Evolutionary conservation across 192 early-diverging fungal genomes (phyloP), one percentile per base, ranked within the genome.

Genomic region (Podila horticola): DNA sequence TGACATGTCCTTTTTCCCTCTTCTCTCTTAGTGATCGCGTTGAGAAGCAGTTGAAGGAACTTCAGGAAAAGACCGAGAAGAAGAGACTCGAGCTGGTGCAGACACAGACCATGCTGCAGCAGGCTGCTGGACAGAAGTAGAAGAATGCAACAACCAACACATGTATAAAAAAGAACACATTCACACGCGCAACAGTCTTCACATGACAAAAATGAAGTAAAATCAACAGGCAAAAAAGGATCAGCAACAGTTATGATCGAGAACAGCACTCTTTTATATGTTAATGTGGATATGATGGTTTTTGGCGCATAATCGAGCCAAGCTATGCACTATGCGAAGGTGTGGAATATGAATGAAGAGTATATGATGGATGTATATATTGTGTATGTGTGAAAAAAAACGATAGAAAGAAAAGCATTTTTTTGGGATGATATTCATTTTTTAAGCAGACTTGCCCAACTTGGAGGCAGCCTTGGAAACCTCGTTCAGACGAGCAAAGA

Each of bases 51-150:
- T 87, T 99, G 34, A 91, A 92, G 66, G 91, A 96, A 15, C 83
- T 96, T 68, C 88, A 89, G 64, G 85, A 94, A 65, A 95, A 97
- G 79, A 91, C 94, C 64, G 95, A 99, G 58, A 88, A 87, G 67
- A 94, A 94, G 83, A 94, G 93, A 82, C 72, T 87, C 24, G 93
- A 94, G 84, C 92, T 97, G 66, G 77, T 81, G 33, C 52, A 90
- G 60, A 69, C 62, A 49, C 77, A 81, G 67, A 73, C 77, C 22
- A 71, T 71, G 5, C 41, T 81, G 38, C 77, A 81, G 62, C 77
- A 81, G 36, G 58, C 64, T 5, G 60, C 66, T 12, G 77, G 65
- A 33, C 34, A 77, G 51, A 58, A 67, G 58, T 64, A 71, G 22
- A 29, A 58, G 22, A 58, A 30, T 7, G 2, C 5, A 11, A 22